Base-by-base conservation (phyloP, 495 filamentous ascomycete genomes). In the Xylaria scruposa region DNA sequence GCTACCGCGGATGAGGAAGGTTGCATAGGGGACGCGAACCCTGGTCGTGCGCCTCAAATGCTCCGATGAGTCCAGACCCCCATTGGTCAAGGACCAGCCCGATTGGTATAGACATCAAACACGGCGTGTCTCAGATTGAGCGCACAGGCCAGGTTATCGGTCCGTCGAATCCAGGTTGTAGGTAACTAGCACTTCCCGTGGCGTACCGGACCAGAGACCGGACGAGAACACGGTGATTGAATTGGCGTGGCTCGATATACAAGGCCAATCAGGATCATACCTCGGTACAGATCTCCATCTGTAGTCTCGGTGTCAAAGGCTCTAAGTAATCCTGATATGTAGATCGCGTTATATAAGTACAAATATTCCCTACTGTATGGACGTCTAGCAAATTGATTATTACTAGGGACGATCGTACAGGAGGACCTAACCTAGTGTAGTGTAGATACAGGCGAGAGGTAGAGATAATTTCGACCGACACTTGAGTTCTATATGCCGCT, bases 21-120 rank as follows among this genome's bases (percentile, higher is more conserved):
- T 70, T 70, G 8, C 68, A 70, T 59, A 21, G 66, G 44, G 29
- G 49, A 54, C 36, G 36, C 17, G 65, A 67, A 40, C 42, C 62
- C 40, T 49, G 62, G 62, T 49, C 17, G 49, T 44, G n/a, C 60
- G 17, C 44, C 60, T 62, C 5, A n/a, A 63, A 42, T 24, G 36
- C 38, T 42, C 60, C 47, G 47, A 29, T 31, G 47, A 54, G 49
- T 56, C 47, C 65, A 47, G 62, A 36, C 62, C 6, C 5, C 56
- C 17, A 49, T 61, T 60, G 67, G 67, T n/a, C n/a, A 24, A 44
- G 38, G 36, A 70, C 65, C 65, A 67, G 59, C 68, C 68, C 59
- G 47, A 65, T 70, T 56, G 5, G 68, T 64, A 54, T 17, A 31
- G 67, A 62, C 44, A 54, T 70, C 68, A 70, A 70, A 70, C 68